These are phyloP conservation scores for Colletotrichum godetiae DNA, from an alignment of 2,329 filamentous ascomycete genomes.

Conservation along the genomic window DNA sequence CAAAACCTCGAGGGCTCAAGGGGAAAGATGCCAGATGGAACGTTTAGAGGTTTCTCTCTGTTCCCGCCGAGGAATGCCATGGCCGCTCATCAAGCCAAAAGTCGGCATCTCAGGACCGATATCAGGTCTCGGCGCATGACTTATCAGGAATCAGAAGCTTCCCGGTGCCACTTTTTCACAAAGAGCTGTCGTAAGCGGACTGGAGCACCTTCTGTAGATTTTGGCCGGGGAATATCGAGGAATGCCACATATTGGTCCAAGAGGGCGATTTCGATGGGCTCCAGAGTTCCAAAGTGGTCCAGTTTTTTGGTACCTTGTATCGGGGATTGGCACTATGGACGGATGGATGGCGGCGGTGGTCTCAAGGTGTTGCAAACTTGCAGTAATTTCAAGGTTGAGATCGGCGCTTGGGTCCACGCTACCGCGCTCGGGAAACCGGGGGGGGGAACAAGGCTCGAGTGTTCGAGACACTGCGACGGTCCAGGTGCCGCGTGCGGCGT, in stretches of 20 bases:
- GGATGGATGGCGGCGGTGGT: neutral
- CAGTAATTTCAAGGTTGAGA: constrained; percentile 25
- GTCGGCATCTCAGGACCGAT: constrained; percentile 24
- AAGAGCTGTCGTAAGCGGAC: constrained; percentile 26
- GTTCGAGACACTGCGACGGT: constrained; percentile 14
- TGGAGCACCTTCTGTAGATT: neutral
- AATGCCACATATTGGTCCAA: neutral
- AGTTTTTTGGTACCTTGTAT: neutral
- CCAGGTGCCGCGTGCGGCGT: neutral
- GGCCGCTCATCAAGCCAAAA: neutral
- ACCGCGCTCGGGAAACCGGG: constrained; percentile 21
- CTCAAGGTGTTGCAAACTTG: neutral
- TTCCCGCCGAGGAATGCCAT: constrained; percentile 24
- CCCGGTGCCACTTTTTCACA: constrained; percentile 12
- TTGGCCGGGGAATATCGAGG: neutral
- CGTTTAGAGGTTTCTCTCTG: neutral
- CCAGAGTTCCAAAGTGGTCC: neutral
- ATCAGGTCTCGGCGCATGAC: constrained; percentile 31
- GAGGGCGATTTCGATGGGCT: neutral
- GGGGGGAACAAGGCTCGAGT: neutral
- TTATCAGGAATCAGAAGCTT: neutral
- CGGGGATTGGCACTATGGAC: too few species aligned
- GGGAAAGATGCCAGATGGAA: neutral
- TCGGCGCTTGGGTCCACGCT: constrained; percentile 32
- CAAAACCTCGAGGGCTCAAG: neutral